Evolutionary conservation across 495 filamentous ascomycete species (phyloP).

Genomic region (Staphylotrichum longicolle): DNA sequence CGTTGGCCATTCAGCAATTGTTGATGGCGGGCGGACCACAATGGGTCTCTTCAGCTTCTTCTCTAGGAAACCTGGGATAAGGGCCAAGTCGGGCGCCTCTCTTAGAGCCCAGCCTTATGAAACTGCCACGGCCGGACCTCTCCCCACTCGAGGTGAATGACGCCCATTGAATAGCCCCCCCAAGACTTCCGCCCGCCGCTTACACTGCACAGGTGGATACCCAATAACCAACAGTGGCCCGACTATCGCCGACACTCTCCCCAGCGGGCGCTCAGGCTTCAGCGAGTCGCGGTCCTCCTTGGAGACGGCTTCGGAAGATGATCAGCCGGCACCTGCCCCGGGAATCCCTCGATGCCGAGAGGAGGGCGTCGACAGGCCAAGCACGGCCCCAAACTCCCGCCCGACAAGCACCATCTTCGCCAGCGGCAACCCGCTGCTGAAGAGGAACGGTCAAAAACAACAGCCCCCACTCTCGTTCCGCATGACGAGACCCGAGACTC

Average conservation of each 20-base stretch:
- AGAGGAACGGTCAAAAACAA: constrained; percentile 18
- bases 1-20: too few relatives aligned
- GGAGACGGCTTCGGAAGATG: constrained; percentile 18
- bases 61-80: constrained; percentile 32
- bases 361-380: constrained; percentile 35
- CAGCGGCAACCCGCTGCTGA: constrained; percentile 12
- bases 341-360: constrained; percentile 31
- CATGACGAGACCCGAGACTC: constrained; percentile 16
- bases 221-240: constrained; percentile 34
- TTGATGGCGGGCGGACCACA: constrained; percentile 26
- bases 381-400: constrained; percentile 37
- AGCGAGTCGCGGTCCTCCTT: constrained; percentile 26
- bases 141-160: constrained; percentile 37
- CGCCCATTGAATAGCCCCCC: constrained; percentile 8
- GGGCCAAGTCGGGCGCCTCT: constrained; percentile 21
- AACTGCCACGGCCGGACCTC: constrained; percentile 28
- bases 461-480: constrained; percentile 34
- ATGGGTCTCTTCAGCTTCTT: constrained; percentile 49
- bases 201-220: constrained; percentile 34
- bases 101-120: constrained; percentile 37
- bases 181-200: constrained; percentile 3
- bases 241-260: constrained; percentile 30
- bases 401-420: constrained; percentile 13
- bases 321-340: constrained; percentile 33
- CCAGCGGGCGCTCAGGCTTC: constrained; percentile 31